Evolutionary conservation across 75 land plant species (phyloP).

Genomic region (Pseudotsuga menziesii): DNA sequence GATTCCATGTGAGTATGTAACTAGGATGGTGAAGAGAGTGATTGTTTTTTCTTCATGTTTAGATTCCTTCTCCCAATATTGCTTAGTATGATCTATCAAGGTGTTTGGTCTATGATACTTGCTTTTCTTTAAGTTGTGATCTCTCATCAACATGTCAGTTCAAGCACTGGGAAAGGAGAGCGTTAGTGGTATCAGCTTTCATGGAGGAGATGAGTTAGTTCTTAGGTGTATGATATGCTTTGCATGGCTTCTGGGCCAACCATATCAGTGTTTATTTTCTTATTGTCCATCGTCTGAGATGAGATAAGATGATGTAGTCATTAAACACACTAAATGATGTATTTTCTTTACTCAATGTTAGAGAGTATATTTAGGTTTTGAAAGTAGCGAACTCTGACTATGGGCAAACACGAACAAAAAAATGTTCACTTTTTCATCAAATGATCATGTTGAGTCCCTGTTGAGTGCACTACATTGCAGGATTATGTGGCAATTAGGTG

Average conservation of each 20-base stretch:
- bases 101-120: background rate
- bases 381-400: background rate
- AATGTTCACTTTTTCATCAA: background rate
- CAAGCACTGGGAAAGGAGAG: background rate
- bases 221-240: background rate
- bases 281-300: background rate
- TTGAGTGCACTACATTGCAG: slow-evolving; percentile 27
- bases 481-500: slow-evolving; percentile 97
- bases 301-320: background rate
- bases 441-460: slow-evolving; percentile 5
- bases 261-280: background rate
- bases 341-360: background rate
- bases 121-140: background rate
- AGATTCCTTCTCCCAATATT: background rate
- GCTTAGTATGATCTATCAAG: background rate
- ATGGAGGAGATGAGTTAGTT: background rate
- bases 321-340: background rate
- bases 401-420: background rate
- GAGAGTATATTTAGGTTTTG: background rate
- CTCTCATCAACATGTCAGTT: background rate
- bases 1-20: background rate
- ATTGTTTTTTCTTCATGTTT: background rate
- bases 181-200: background rate
- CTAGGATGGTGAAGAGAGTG: background rate
- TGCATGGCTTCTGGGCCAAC: background rate